phyloP scores from a whole-genome alignment of 2,329 filamentous ascomycete genomes.

The Alternaria arborescens region DNA sequence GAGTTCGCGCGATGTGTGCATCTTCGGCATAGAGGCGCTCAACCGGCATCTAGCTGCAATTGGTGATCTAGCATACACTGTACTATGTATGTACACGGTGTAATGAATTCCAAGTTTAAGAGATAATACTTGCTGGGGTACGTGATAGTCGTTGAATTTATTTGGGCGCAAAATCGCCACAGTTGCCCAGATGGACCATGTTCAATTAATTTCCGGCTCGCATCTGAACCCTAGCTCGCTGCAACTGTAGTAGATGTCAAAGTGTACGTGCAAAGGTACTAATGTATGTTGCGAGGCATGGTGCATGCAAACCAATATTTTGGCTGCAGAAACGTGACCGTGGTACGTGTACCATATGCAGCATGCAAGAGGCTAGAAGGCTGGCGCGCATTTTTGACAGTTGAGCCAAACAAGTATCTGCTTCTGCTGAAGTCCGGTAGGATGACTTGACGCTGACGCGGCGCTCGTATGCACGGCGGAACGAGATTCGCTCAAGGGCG shows the following conservation, averaged over 20 bases:
- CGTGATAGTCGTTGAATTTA: background rate
- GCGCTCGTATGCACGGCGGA: constrained; percentile 4
- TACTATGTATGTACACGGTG: background rate
- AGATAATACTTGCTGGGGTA: background rate
- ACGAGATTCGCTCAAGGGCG: constrained; percentile 4
- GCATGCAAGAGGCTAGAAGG: background rate
- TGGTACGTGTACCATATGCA: background rate
- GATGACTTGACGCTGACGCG: constrained; percentile 13
- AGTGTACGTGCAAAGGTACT: background rate
- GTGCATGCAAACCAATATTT: constrained; percentile 1
- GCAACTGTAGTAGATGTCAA: background rate
- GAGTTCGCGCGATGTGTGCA: background rate
- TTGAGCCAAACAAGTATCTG: background rate
- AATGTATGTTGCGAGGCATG: background rate
- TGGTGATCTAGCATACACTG: background rate
- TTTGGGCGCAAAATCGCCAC: background rate
- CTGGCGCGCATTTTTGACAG: constrained; percentile 2
- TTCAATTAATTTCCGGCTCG: background rate
- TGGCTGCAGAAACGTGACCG: background rate
- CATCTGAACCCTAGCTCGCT: background rate
- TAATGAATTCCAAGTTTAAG: background rate
- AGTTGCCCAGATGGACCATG: background rate
- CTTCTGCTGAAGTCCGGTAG: background rate
- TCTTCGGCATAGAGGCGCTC: background rate
- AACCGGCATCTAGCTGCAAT: too few species aligned